A percentile compares a stretch with the other conserved stretches of the same genome.
phyloP scores from a whole-genome alignment of 192 early-diverging fungal genomes.

The Glomus cerebriforme region DNA sequence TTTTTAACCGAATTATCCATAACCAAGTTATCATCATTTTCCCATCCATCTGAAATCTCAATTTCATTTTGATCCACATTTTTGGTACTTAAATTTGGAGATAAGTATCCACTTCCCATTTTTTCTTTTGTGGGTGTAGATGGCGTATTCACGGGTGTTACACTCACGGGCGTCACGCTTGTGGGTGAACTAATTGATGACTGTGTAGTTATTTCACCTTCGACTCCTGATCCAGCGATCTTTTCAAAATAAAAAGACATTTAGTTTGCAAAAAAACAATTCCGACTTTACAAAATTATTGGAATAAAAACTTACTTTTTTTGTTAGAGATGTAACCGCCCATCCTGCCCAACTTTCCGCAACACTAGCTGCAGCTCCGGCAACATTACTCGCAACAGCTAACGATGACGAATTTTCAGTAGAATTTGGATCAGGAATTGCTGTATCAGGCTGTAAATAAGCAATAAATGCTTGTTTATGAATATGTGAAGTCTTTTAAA shows the following conservation, averaged over 20 bases:
- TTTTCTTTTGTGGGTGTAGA: background rate
- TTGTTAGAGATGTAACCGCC: slow-evolving; percentile 83
- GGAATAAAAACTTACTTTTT: slow-evolving; percentile 44
- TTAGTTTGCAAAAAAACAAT: slow-evolving; percentile 10
- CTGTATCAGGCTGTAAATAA: slow-evolving; percentile 54
- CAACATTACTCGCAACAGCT: slow-evolving; percentile 33
- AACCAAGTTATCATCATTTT: slow-evolving; percentile 39
- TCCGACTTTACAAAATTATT: slow-evolving; percentile 28
- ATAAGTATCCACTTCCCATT: slow-evolving; percentile 1
- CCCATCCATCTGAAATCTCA: slow-evolving; percentile 40
- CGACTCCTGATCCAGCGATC: slow-evolving; percentile 39
- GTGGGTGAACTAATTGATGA: slow-evolving; percentile 31
- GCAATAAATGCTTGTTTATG: background rate
- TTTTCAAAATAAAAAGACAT: slow-evolving; percentile 30
- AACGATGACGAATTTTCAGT: slow-evolving; percentile 33
- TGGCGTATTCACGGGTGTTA: background rate
- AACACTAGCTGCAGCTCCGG: slow-evolving; percentile 48
- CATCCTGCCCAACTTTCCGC: slow-evolving; percentile 83
- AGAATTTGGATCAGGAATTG: slow-evolving; percentile 35
- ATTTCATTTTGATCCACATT: background rate
- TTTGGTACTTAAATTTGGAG: background rate
- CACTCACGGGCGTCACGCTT: background rate
- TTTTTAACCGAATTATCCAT: background rate
- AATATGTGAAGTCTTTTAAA: background rate
- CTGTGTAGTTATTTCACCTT: slow-evolving; percentile 33